Evolutionary conservation across 306 rosid species (phyloP).

Genomic region (Cucurbita pepo): DNA sequence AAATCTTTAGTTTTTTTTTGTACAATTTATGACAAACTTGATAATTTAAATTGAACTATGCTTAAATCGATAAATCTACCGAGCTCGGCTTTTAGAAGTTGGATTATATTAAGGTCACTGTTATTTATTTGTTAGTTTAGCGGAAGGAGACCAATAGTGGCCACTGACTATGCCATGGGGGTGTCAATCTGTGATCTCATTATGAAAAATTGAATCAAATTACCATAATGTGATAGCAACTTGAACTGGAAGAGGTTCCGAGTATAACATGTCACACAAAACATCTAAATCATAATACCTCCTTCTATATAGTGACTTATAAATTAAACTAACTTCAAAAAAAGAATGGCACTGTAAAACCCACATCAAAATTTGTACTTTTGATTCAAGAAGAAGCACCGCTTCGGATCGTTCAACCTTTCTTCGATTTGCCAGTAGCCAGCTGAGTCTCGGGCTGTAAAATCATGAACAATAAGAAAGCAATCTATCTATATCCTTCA

Average conservation of each 20-base stretch:
- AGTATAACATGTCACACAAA: not conserved
- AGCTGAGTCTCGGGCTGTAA: slow-evolving; percentile 56
- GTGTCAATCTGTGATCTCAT: not conserved
- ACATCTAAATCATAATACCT: not conserved
- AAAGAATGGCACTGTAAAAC: not conserved
- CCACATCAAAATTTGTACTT: not conserved
- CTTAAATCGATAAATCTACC: too few relatives aligned
- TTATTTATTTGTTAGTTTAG: not conserved
- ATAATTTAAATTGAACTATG: too few relatives aligned
- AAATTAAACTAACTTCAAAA: not conserved
- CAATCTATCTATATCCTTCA: not conserved
- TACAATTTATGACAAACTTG: too few relatives aligned
- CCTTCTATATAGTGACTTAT: not conserved
- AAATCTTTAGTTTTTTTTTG: too few relatives aligned
- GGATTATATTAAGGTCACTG: too few relatives aligned
- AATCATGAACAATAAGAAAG: not conserved
- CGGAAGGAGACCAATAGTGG: not conserved
- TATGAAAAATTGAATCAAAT: not conserved
- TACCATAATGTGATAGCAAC: not conserved
- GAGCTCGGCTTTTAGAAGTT: too few relatives aligned
- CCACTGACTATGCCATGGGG: not conserved
- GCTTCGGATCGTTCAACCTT: slow-evolving; percentile 39
- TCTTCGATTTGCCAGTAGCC: slow-evolving; percentile 67
- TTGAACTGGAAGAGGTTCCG: not conserved
- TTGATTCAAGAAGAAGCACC: slow-evolving; percentile 50